phyloP scores from a whole-genome alignment of 441 rosid genomes.

The Pelargonium myrrhifolium region DNA sequence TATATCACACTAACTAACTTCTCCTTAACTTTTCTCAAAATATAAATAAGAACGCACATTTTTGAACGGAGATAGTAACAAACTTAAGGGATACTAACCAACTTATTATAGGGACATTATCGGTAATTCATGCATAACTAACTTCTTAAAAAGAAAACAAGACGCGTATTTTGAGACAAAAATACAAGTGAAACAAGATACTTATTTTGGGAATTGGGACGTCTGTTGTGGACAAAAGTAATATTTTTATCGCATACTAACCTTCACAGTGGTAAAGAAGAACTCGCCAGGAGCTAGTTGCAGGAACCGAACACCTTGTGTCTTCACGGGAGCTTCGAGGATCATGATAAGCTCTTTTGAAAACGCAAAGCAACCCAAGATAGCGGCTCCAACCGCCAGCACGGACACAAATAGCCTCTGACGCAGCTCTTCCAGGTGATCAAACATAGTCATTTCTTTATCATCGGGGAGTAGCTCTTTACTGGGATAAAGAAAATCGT shows the following conservation, averaged over 20 bases:
- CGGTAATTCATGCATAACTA: too few relatives aligned
- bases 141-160: too few relatives aligned
- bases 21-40: too few relatives aligned
- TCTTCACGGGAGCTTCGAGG: slow-evolving; percentile 95
- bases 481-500: slow-evolving; percentile 73
- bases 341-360: slow-evolving; percentile 74
- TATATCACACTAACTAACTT: too few relatives aligned
- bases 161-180: too few relatives aligned
- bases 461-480: slow-evolving; percentile 94
- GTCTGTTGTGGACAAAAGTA: neutral
- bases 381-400: slow-evolving; percentile 88
- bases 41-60: too few relatives aligned
- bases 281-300: slow-evolving; percentile 96
- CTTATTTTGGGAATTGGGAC: too few relatives aligned
- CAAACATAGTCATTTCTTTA: slow-evolving; percentile 88
- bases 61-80: too few relatives aligned
- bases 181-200: too few relatives aligned
- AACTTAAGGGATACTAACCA: too few relatives aligned
- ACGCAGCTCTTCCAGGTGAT: slow-evolving; percentile 90
- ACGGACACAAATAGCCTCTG: slow-evolving; percentile 79
- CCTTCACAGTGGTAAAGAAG: slow-evolving; percentile 96
- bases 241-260: slow-evolving; percentile 19
- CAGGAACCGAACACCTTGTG: slow-evolving; percentile 81
- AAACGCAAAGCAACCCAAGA: slow-evolving; percentile 81
- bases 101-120: too few relatives aligned